Base-by-base conservation (phyloP, 1,284 basidiomycete species). In the Cryptococcus jaspeensis region DNA sequence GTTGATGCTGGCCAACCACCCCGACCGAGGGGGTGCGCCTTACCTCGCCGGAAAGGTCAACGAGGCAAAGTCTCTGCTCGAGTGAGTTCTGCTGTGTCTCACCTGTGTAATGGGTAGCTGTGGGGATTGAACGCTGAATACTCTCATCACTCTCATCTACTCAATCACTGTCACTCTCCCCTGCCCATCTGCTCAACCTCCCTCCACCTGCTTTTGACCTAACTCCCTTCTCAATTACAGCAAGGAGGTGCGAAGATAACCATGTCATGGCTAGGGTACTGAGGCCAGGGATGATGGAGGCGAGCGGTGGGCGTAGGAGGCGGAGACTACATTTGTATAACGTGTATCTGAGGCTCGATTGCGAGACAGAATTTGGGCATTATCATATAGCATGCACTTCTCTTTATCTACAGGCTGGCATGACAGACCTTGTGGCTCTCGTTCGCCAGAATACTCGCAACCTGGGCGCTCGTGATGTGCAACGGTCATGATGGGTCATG, bases 41-140 rank as follows among this genome's bases (percentile, higher is more conserved):
- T 97, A 95, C 77, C 80, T 99, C 40, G 95, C 95, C n/a, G 94
- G 92, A 72, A 98, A 96, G 82, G 92, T 95, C 56, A 96, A 95
- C 76, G 92, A 96, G 71, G 92, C 92, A 0, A 92, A 90, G 71
- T 89, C 91, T 65, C 64, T 92, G 56, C 75, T 92, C 32, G 90
- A 92, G 52, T 77, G 64, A 73, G 76, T 71, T 23, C 16, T 8
- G 25, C 39, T 37, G 6, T 54, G 28, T 39, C 28, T 42, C 25
- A 4, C 50, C 25, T 51, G 12, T 36, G 20, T 22, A n/a, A 18
- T 15, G 20, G 16, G 22, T 11, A 28, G 6, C 4, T 20, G 35
- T 18, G 47, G 15, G 15, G 16, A 22, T 23, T 38, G 36, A 12
- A 38, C 18, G 25, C 36, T 28, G 20, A 28, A 22, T 44, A 37